A percentile compares a stretch with the other conserved stretches of the same genome.
Evolutionary conservation across 148 eudicot species (phyloP).

Genomic region (Heliamphora exappendiculata): DNA sequence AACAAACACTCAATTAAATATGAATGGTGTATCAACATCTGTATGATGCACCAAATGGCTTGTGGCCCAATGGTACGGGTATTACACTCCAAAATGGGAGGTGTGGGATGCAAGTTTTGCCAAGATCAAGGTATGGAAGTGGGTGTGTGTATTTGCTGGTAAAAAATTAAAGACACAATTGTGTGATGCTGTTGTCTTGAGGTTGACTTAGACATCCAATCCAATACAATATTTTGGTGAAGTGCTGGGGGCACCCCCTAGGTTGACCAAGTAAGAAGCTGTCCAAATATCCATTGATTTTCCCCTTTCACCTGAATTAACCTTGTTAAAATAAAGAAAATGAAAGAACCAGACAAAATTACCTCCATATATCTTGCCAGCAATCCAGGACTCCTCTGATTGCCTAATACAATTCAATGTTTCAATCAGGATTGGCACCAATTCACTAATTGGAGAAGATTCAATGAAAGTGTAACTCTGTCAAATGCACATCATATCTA

Average conservation of each 20-base stretch:
- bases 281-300: neutral
- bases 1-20: too few species aligned
- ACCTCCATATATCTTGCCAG: constrained; percentile 92
- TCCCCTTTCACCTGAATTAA: neutral
- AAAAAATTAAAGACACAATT: too few species aligned
- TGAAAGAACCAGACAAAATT: constrained; percentile 10
- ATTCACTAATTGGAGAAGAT: neutral
- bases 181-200: neutral
- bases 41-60: too few species aligned
- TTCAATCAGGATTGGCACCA: constrained; percentile 6
- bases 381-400: constrained; percentile 59
- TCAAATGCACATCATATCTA: neutral
- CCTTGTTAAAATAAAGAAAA: neutral
- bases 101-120: too few species aligned
- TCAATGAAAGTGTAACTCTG: neutral
- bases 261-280: neutral
- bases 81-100: too few species aligned
- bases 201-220: neutral
- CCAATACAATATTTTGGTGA: neutral
- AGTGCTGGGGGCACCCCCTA: neutral
- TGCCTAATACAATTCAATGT: constrained; percentile 36
- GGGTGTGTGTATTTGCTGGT: too few species aligned
- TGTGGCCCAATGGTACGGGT: too few species aligned
- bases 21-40: too few species aligned
- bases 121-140: too few species aligned